Base-by-base conservation (phyloP, 495 filamentous ascomycete species). In the Podospora bellae-mahoneyi region DNA sequence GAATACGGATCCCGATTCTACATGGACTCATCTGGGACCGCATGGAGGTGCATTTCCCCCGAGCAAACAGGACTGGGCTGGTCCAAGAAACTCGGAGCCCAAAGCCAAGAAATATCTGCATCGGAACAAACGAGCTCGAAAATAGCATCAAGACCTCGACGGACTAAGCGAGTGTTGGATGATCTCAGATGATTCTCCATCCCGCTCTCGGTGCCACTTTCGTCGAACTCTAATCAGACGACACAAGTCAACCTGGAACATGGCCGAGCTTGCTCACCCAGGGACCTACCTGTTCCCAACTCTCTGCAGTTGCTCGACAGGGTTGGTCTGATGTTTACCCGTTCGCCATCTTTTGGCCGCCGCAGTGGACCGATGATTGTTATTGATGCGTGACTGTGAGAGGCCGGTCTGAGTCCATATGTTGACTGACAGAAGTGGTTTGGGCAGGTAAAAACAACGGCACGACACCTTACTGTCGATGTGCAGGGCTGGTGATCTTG, bases 401-500 rank as follows among this genome's bases (percentile, higher is more conserved):
- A 30, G 7, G 4, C 26, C 59, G 23, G 27, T 56, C 39, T 60
- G 69, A 28, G 13, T 59, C 39, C 23, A 48, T 23, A 39, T 64
- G 70, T 73, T 77, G 67, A 74, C 73, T 4, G 65, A 60, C 61
- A 10, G 9, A 18, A 56, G 60, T 55, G 39, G 55, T 56, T 58
- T 60, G 48, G 39, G 63, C 65, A 75, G 69, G 62, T 66, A 57
- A 66, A 70, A 57, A 61, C 20, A 39, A 64, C 55, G 27, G 57
- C 65, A 19, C 30, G 48, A 39, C 64, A 62, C 60, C 62, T 48
- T 32, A 32, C 30, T 32, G 23, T 63, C 65, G 66, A 68, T 62
- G 66, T 64, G 64, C 70, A 74, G 70, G 69, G 70, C 68, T 69
- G 71, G 72, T 72, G 67, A 70, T 68, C 69, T 67, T 60, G 64